These are phyloP conservation scores for Xylaria nigripes DNA, from an alignment of 495 filamentous ascomycete genomes.

Conservation along the genomic window DNA sequence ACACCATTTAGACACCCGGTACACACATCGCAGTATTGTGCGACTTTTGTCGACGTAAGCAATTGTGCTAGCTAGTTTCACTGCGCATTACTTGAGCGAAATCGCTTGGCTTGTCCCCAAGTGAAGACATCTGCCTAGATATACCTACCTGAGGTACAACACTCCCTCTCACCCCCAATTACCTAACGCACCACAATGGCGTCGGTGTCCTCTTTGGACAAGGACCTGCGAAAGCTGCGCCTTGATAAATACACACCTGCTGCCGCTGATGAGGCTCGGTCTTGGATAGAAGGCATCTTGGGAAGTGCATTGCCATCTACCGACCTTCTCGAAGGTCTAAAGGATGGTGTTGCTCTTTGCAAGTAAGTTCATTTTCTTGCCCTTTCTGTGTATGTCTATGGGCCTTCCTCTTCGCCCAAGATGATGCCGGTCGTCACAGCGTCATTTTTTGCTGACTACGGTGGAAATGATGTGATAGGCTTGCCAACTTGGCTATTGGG, in stretches of 20 bases:
- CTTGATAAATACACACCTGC: conserved; percentile 89
- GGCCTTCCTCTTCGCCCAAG: not conserved
- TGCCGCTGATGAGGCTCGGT: conserved; percentile 74
- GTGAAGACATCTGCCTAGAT: no score
- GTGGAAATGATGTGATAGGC: not conserved
- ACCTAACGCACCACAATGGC: conserved; percentile 53
- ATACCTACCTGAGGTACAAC: no score
- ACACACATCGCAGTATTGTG: no score
- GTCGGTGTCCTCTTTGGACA: conserved; percentile 88
- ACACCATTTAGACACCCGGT: no score
- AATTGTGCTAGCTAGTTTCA: no score
- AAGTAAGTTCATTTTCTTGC: conserved; percentile 48
- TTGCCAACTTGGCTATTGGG: conserved; percentile 44
- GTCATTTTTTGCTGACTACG: not conserved
- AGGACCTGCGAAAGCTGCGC: conserved; percentile 89
- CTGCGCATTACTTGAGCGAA: no score
- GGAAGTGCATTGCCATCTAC: conserved; percentile 58
- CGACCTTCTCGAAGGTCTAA: conserved; percentile 78
- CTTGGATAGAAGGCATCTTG: conserved; percentile 83
- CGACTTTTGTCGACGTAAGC: no score
- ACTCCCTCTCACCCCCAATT: not conserved
- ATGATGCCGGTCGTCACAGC: not conserved
- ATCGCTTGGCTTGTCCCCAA: no score
- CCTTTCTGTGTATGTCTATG: not conserved
- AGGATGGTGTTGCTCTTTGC: conserved; percentile 87